These are phyloP conservation scores for Nigrospora oryzae DNA, from an alignment of 2,329 filamentous ascomycete species.

Conservation along the genomic window DNA sequence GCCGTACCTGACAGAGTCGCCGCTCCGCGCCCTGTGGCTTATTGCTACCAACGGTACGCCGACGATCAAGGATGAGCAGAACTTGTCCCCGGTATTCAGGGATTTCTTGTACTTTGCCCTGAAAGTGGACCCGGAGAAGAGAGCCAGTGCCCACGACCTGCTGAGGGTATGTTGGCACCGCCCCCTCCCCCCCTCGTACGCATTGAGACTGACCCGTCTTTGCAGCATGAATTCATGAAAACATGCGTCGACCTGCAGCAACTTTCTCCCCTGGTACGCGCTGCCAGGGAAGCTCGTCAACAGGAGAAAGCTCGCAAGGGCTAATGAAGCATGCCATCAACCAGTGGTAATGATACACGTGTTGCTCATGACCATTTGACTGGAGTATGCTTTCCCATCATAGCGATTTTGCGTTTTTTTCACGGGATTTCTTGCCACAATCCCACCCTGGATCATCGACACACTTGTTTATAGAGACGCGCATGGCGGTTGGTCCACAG, in stretches of 20 bases:
- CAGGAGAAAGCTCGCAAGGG: conserved; percentile 74
- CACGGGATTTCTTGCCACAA: too few relatives aligned
- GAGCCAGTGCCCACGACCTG: conserved; percentile 89
- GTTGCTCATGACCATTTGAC: too few relatives aligned
- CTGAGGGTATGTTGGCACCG: conserved; percentile 60
- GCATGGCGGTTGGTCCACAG: too few relatives aligned
- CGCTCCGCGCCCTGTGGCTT: conserved; percentile 83
- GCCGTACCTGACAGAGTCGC: conserved; percentile 91
- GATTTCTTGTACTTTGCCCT: conserved; percentile 91
- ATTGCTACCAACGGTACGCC: conserved; percentile 97
- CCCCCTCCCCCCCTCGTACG: conserved; percentile 7
- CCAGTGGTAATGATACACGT: too few relatives aligned
- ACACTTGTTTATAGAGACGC: too few relatives aligned
- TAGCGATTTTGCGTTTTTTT: too few relatives aligned
- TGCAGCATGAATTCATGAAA: conserved; percentile 73
- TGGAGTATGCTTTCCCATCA: too few relatives aligned
- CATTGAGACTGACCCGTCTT: conserved; percentile 10
- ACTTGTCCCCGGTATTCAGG: conserved; percentile 71
- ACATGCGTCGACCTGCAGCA: conserved; percentile 65
- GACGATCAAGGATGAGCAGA: conserved; percentile 85
- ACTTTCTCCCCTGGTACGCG: conserved; percentile 77
- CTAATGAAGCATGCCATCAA: conserved; percentile 17
- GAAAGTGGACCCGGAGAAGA: conserved; percentile 94
- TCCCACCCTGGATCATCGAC: too few relatives aligned
- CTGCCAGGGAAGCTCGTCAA: conserved; percentile 75